These are phyloP conservation scores for Vanrija sp. DNA, from an alignment of 1,284 basidiomycete species.

Conservation along the genomic window DNA sequence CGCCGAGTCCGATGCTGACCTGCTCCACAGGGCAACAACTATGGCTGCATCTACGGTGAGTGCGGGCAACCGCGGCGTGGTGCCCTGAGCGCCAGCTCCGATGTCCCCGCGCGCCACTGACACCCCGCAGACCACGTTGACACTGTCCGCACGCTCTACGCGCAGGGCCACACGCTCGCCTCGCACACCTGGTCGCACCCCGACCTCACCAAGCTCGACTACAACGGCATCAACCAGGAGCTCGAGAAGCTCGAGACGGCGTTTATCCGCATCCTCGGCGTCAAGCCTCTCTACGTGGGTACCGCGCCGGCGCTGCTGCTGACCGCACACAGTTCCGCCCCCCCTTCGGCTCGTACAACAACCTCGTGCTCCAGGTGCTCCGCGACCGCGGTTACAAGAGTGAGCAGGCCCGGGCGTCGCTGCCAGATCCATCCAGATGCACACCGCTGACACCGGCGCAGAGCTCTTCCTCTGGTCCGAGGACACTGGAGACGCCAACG, in stretches of 20 bases:
- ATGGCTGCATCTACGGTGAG: conserved; percentile 56
- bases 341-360: conserved; percentile 56
- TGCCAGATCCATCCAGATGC: neutral
- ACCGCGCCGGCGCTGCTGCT: conserved; percentile 45
- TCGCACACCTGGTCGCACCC: conserved; percentile 59
- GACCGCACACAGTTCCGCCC: conserved; percentile 46
- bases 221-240: conserved; percentile 45
- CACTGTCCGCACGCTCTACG: conserved; percentile 7
- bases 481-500: conserved; percentile 38
- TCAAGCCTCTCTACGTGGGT: conserved; percentile 54
- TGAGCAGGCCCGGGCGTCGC: conserved; percentile 5
- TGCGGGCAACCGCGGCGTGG: conserved; percentile 24
- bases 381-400: conserved; percentile 49
- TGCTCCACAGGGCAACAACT: conserved; percentile 26
- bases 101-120: conserved; percentile 33
- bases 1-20: conserved; percentile 8
- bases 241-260: conserved; percentile 55
- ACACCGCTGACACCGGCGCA: neutral
- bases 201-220: conserved; percentile 51
- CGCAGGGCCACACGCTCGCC: conserved; percentile 53
- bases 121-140: conserved; percentile 22
- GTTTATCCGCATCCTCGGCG: conserved; percentile 54
- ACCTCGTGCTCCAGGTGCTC: conserved; percentile 53
- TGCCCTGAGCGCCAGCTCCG: conserved; percentile 21
- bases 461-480: conserved; percentile 47